Conservation (phyloP, 495 filamentous ascomycete species). For the Trichocladium antarcticum region DNA sequence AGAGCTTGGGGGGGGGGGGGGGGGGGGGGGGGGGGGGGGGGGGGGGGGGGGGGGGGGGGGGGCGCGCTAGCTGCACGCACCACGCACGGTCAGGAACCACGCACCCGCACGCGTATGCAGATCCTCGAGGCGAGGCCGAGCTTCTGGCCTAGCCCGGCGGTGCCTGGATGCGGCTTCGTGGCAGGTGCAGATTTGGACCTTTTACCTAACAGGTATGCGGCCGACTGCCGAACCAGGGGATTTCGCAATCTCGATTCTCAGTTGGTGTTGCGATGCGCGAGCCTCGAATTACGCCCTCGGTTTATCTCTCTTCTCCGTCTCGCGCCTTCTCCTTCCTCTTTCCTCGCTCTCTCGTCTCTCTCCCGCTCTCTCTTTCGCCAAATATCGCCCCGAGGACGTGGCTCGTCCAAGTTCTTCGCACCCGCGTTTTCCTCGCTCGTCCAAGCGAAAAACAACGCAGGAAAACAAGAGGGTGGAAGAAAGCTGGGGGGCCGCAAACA, state of each 20-base stretch:
- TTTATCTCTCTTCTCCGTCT: no score
- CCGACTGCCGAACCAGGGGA: conserved; percentile 19
- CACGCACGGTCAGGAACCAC: conserved; percentile 15
- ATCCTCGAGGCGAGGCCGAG: conserved; percentile 13
- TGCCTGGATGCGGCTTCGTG: conserved; percentile 23
- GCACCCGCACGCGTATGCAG: conserved; percentile 10
- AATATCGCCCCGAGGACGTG: no score
- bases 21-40: neutral
- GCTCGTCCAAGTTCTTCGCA: no score
- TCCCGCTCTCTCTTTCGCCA: no score
- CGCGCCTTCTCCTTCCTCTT: no score
- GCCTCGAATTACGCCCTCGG: neutral
- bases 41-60: conserved; percentile 9
- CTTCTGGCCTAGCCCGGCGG: conserved; percentile 12
- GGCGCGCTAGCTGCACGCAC: neutral
- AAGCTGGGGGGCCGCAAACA: no score
- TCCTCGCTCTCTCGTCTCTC: no score
- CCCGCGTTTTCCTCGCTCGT: no score
- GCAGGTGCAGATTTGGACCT: conserved; percentile 15
- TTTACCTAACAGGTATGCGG: conserved; percentile 18
- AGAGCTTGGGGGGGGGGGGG: conserved; percentile 12
- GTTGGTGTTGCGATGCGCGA: neutral
- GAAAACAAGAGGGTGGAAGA: no score
- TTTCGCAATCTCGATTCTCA: neutral
- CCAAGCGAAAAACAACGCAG: no score